These are phyloP conservation scores for Diaporthe batatas DNA, from an alignment of 2,329 filamentous ascomycete genomes.

Conservation along the genomic window DNA sequence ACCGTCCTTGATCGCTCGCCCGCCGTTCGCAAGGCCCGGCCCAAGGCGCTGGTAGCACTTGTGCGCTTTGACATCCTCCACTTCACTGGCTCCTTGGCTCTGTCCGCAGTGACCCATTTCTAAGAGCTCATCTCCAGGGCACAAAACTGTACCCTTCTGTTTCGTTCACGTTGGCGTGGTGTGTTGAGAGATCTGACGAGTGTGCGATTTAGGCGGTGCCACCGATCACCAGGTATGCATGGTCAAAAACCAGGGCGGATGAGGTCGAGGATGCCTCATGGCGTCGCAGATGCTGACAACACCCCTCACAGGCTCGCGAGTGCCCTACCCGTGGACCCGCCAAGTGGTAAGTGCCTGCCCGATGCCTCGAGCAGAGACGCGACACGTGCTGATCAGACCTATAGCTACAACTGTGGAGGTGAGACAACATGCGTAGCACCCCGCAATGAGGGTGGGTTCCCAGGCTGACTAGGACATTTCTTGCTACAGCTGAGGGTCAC, in stretches of 20 bases:
- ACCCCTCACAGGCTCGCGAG: constrained; percentile 76
- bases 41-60: constrained; percentile 7
- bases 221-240: constrained; percentile 78
- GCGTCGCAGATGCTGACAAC: constrained; percentile 46
- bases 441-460: not conserved
- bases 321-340: constrained; percentile 87
- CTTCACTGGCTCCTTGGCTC: constrained; percentile 15
- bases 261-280: constrained; percentile 42
- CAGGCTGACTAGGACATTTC: constrained; percentile 3
- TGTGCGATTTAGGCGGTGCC: constrained; percentile 72
- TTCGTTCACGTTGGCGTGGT: constrained; percentile 38
- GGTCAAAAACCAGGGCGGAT: constrained; percentile 45
- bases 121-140: constrained; percentile 43
- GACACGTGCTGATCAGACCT: not conserved
- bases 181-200: constrained; percentile 50
- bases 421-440: not conserved
- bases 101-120: constrained; percentile 39
- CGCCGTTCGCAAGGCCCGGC: not conserved
- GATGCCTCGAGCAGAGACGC: not conserved
- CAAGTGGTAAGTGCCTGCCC: constrained; percentile 74
- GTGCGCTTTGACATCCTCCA: constrained; percentile 4
- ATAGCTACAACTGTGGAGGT: constrained; percentile 54
- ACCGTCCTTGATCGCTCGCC: not conserved
- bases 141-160: constrained; percentile 33
- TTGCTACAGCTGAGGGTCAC: constrained; percentile 43